Conservation (phyloP, 495 filamentous ascomycete species). For the Penicillium cinerascens region DNA sequence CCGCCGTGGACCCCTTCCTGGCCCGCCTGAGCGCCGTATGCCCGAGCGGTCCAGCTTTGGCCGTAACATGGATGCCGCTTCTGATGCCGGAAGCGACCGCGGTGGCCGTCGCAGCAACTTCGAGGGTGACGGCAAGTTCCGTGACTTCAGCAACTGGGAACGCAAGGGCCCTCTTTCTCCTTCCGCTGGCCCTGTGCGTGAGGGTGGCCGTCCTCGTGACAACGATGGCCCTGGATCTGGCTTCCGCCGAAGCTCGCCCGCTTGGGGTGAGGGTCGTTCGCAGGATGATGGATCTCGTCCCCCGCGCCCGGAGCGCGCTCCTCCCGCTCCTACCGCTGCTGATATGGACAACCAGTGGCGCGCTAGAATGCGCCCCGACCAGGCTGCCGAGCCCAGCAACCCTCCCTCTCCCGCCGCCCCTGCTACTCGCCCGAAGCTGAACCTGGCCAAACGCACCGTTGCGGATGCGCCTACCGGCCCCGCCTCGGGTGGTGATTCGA, state of each 20-base stretch:
- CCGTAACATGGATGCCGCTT: constrained; percentile 48
- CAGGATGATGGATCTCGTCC: constrained; percentile 81
- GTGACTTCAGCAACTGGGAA: constrained; percentile 92
- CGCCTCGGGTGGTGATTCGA: constrained; percentile 56
- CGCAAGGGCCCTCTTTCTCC: constrained; percentile 89
- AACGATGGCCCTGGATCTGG: constrained; percentile 58
- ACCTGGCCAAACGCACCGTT: constrained; percentile 84
- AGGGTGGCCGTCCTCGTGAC: constrained; percentile 65
- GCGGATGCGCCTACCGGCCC: constrained; percentile 60
- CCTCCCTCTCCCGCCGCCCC: constrained; percentile 52
- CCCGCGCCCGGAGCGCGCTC: constrained; percentile 73
- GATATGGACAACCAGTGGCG: constrained; percentile 88
- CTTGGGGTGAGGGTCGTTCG: constrained; percentile 80
- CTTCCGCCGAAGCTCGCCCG: constrained; percentile 66
- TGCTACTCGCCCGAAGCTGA: constrained; percentile 68
- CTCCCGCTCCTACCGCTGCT: constrained; percentile 74
- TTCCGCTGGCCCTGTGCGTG: constrained; percentile 53
- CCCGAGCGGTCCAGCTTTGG: constrained; percentile 47
- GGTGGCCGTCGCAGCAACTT: constrained; percentile 50
- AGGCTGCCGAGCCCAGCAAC: constrained; percentile 58
- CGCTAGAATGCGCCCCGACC: constrained; percentile 74
- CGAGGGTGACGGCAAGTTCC: constrained; percentile 74
- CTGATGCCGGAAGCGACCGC: constrained; percentile 52
- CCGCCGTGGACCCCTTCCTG: constrained; percentile 83
- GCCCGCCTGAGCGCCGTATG: constrained; percentile 53